phyloP scores from a whole-genome alignment of 208 protist species.

The Acanthamoeba healyi region DNA sequence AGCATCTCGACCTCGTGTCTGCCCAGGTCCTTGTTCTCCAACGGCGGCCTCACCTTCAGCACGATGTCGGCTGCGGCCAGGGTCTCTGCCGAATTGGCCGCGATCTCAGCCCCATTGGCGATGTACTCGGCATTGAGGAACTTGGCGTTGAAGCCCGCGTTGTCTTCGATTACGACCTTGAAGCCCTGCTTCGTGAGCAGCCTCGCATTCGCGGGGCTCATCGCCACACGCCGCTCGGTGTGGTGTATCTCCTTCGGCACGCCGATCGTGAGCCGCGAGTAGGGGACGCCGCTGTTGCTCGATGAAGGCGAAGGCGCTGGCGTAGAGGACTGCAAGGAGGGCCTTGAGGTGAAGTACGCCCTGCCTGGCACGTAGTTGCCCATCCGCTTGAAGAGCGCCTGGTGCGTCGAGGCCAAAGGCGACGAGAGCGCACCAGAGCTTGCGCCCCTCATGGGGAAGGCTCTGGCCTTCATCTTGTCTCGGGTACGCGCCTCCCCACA shows the following conservation, averaged over 20 bases:
- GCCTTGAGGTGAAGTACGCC: neutral
- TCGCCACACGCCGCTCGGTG: slow-evolving; percentile 87
- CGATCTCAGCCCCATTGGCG: slow-evolving; percentile 88
- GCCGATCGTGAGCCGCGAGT: slow-evolving; percentile 78
- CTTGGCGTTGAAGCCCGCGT: slow-evolving; percentile 87
- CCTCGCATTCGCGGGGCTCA: slow-evolving; percentile 83
- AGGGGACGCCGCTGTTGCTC: neutral
- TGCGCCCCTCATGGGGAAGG: neutral
- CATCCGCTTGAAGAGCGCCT: neutral
- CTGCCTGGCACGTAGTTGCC: slow-evolving; percentile 7
- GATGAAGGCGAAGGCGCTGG: no score
- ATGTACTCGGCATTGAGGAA: slow-evolving; percentile 90
- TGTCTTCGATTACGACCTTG: slow-evolving; percentile 88
- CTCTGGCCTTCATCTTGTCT: neutral
- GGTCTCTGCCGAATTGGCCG: slow-evolving; percentile 67
- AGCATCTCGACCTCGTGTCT: slow-evolving; percentile 86
- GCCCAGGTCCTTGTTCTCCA: slow-evolving; percentile 31
- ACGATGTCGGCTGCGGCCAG: slow-evolving; percentile 87
- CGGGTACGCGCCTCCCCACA: no score
- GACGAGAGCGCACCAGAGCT: neutral
- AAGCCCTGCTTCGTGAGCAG: slow-evolving; percentile 88
- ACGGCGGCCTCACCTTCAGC: slow-evolving; percentile 89
- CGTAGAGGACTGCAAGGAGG: neutral
- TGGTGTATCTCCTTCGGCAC: slow-evolving; percentile 83
- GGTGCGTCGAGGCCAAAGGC: neutral